Evolutionary conservation across 495 filamentous ascomycete genomes (phyloP), one percentile per base, ranked within the genome.

Genomic region (Daldinia loculata): DNA sequence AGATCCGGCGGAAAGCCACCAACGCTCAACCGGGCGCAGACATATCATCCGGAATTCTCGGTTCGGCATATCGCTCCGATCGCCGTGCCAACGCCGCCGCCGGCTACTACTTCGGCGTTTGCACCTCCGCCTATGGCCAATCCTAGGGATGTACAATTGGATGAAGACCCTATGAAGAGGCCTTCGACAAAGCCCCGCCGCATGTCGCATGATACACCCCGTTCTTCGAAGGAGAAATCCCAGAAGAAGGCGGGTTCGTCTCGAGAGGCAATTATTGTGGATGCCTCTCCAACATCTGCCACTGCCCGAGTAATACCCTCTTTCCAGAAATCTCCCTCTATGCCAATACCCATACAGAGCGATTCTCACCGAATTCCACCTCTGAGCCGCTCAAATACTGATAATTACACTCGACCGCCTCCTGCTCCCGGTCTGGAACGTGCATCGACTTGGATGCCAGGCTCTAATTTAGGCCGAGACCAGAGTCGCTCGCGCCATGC

Each of bases 161-260:
- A 77, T 0, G 75, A 70, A 8, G 75, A 76, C 2, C 43, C 32
- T 60, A 75, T 45, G 58, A 80, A 34, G 72, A 79, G 67, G 69
- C 69, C 80, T 3, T 70, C 77, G 8, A 74, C 74, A 24, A 78
- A 79, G 12, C 67, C 77, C 4, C 81, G 83, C 17, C 80, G 82
- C 26, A 74, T 79, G 62, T 82, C 82, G 11, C 77, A 83, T 15
- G 80, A 84, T 30, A 76, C 77, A 7, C 76, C 79, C 4, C 75
- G 70, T 19, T 76, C 75, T 19, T 76, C 75, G 24, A 78, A 79
- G 26, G 78, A 82, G 63, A 72, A 79, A 48, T 53, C 75, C 30
- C 75, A 76, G 57, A 78, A 76, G 55, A 79, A 80, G 30, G 57
- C 69, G 19, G 63, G 68, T 2, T 63, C 72, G 5, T 71, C 76